Percentiles rank a stretch among this genome's conserved stretches.
Conservation (phyloP, 768 basidiomycete species). For the Kwoniella sp. region DNA sequence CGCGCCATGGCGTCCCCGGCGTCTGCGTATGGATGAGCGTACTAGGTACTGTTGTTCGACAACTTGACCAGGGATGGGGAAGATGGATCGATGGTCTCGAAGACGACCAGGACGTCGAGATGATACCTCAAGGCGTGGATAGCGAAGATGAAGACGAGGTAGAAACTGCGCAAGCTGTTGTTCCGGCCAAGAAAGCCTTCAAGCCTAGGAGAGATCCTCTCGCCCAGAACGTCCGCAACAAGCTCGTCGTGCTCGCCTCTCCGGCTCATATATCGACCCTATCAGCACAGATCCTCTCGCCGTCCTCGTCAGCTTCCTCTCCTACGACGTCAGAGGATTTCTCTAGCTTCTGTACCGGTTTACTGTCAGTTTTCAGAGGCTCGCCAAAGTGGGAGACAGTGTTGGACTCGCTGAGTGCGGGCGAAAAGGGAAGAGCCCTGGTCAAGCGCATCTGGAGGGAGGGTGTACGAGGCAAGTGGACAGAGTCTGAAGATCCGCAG, state of each 20-base stretch:
- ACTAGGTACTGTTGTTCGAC: constrained; percentile 19
- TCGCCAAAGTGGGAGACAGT: constrained; percentile 59
- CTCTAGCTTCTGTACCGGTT: constrained; percentile 59
- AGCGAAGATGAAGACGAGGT: constrained; percentile 29
- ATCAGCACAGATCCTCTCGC: constrained; percentile 51
- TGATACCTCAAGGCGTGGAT: constrained; percentile 10
- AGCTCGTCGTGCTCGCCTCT: constrained; percentile 60
- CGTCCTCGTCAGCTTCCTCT: constrained; percentile 38
- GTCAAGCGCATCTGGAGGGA: constrained; percentile 62
- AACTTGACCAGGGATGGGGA: constrained; percentile 40
- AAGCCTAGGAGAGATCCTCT: constrained; percentile 42
- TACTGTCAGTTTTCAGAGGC: constrained; percentile 59
- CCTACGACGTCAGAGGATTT: constrained; percentile 55
- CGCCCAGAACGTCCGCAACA: constrained; percentile 56
- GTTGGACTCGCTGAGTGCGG: constrained; percentile 54
- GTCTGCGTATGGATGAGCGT: constrained; percentile 35
- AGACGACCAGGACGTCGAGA: constrained; percentile 24
- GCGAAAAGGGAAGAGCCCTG: constrained; percentile 25
- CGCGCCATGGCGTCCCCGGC: constrained; percentile 20
- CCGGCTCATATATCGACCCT: constrained; percentile 46
- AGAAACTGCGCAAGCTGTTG: constrained; percentile 42
- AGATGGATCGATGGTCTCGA: constrained; percentile 39
- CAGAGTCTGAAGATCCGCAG: constrained; percentile 3
- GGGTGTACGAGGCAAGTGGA: constrained; percentile 49
- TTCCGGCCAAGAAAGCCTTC: constrained; percentile 56